Conservation (phyloP, 257 asterid genomes). For the Parsonsia alboflavescens region DNA sequence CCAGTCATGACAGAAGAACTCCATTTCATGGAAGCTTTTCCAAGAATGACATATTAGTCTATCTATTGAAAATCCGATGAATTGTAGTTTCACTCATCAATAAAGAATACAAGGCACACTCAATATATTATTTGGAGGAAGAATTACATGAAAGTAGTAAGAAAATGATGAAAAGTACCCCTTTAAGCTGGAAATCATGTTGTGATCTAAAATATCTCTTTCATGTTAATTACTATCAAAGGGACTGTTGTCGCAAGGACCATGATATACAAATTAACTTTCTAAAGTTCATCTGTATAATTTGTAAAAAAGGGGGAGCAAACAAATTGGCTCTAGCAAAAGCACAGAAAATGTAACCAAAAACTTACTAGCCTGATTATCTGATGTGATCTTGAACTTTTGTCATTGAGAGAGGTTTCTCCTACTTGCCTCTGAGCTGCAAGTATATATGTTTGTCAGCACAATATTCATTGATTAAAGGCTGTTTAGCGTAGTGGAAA, state of each 20-base stretch:
- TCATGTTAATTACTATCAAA: background rate
- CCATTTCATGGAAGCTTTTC: background rate
- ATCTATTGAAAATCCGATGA: too few species aligned
- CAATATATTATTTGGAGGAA: background rate
- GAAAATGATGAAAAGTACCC: background rate
- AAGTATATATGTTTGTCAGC: conserved; percentile 23
- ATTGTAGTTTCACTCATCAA: background rate
- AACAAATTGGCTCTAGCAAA: conserved; percentile 1
- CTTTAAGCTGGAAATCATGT: background rate
- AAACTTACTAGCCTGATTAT: conserved; percentile 78
- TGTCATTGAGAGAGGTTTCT: conserved; percentile 85
- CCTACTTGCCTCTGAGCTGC: conserved; percentile 97
- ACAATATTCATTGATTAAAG: conserved; percentile 5
- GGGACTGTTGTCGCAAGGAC: background rate
- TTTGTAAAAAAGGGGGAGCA: background rate
- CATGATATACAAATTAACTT: too few species aligned
- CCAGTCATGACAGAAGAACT: background rate
- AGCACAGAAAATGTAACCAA: background rate
- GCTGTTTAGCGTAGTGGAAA: background rate
- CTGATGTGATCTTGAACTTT: conserved; percentile 98
- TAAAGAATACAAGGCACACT: background rate
- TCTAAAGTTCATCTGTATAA: background rate
- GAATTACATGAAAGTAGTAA: background rate
- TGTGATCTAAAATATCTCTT: background rate
- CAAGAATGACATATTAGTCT: background rate